phyloP scores from a whole-genome alignment of 768 basidiomycete genomes.

The Pleurotus eryngii region DNA sequence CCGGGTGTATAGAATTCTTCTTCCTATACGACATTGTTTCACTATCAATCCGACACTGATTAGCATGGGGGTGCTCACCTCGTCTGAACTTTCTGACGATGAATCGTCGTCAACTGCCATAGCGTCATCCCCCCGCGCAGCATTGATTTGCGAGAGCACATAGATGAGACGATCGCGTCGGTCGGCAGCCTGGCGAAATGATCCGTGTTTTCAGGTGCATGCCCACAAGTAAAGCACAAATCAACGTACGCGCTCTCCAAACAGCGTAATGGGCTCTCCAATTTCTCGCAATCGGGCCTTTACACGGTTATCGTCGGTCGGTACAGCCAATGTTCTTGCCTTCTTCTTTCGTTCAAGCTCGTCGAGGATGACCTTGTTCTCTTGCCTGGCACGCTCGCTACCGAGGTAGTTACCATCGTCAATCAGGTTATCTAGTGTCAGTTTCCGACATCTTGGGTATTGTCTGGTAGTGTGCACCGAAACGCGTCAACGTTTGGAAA shows the following conservation, averaged over 20 bases:
- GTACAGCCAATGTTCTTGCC: constrained; percentile 88
- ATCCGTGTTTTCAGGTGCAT: constrained; percentile 8
- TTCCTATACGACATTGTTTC: constrained; percentile 41
- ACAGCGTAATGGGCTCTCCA: constrained; percentile 95
- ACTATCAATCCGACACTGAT: constrained; percentile 5
- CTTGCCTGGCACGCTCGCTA: constrained; percentile 69
- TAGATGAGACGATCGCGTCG: constrained; percentile 93
- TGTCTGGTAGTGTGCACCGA: background rate
- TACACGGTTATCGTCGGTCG: constrained; percentile 95
- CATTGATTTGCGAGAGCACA: constrained; percentile 90
- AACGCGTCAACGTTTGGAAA: too few species aligned
- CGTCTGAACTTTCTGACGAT: constrained; percentile 71
- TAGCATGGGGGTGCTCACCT: constrained; percentile 37
- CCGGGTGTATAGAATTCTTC: constrained; percentile 97
- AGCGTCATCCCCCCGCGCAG: constrained; percentile 78
- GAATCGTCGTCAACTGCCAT: constrained; percentile 73
- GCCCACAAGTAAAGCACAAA: background rate
- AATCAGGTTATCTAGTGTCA: constrained; percentile 70
- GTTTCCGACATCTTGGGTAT: constrained; percentile 61
- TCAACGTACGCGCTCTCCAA: constrained; percentile 90
- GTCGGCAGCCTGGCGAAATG: constrained; percentile 78
- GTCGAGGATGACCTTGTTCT: constrained; percentile 86
- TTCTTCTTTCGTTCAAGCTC: constrained; percentile 99
- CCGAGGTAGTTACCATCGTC: constrained; percentile 78
- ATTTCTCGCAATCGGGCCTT: constrained; percentile 86